phyloP scores from a whole-genome alignment of 2,329 filamentous ascomycete genomes.

The Pyrenophora tritici-repentis region DNA sequence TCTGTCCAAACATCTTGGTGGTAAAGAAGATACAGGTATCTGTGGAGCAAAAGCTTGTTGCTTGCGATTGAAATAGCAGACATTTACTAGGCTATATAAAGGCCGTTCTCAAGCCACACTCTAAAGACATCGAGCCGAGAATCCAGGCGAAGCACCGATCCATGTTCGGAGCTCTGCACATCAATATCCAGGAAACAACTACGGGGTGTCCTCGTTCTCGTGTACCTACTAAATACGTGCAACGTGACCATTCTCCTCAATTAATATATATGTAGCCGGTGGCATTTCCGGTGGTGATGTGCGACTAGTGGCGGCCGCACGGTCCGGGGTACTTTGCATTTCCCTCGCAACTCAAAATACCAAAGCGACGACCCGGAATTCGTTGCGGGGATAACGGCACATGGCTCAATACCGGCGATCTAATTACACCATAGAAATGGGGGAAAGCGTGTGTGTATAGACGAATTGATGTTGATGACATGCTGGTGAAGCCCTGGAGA shows the following conservation, averaged over 20 bases:
- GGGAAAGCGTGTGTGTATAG: neutral
- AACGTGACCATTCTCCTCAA: constrained; percentile 37
- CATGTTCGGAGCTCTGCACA: constrained; percentile 17
- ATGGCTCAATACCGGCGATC: constrained; percentile 2
- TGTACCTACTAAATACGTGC: constrained; percentile 11
- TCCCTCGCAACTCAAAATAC: constrained; percentile 1
- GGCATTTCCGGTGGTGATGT: constrained; percentile 28
- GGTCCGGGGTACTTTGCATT: constrained; percentile 36
- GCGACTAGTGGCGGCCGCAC: constrained; percentile 39
- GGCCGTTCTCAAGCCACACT: neutral
- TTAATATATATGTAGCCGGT: constrained; percentile 43
- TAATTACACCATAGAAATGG: neutral
- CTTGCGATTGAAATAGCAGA: neutral
- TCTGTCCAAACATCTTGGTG: constrained; percentile 40
- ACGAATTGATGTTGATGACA: neutral
- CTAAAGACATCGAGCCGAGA: constrained; percentile 8
- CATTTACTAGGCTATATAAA: constrained; percentile 27
- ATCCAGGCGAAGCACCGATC: constrained; percentile 17
- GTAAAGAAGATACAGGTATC: neutral
- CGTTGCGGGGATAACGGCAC: constrained; percentile 4
- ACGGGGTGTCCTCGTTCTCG: constrained; percentile 16
- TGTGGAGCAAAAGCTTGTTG: neutral
- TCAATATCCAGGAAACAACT: constrained; percentile 31
- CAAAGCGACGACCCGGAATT: constrained; percentile 8
- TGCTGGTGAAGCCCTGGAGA: constrained; percentile 6